Base-by-base conservation (phyloP, 176 grass and related monocot species). In the Eragrostis curvula region DNA sequence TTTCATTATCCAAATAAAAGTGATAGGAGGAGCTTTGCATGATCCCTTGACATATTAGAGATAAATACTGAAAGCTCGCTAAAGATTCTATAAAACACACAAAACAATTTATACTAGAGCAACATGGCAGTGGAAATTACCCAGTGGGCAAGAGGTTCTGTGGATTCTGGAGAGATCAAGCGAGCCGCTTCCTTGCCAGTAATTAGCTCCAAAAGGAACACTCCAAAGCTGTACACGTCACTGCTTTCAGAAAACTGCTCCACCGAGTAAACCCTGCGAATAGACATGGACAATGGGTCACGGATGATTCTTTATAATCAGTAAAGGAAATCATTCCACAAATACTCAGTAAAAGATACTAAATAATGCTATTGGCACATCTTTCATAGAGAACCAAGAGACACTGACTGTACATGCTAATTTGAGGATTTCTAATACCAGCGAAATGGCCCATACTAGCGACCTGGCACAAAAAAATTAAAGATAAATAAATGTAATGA, bases 191-290 rank as follows among this genome's bases (percentile, higher is more conserved):
- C 86, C 62, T 75, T 78, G 51, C 96, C 96, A 53, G 86, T 99
- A 74, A 99, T 99, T 50, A 99, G 85, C 82, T 99, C 96, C 85
- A 99, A 89, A 80, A 99, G 88, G 62, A 96, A 99, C 46, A 93
- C 89, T 41, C 96, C 93, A 80, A 96, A 99, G 86, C 91, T 96
- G 73, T 96, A 96, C 68, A 99, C 91, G 43, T 99, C 96, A 9
- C 93, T 96, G 75, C 90, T 93, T 89, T 99, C 96, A 82, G 89
- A 99, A 12, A 91, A 88, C 72, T 85, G 88, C 25, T 55, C 69
- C 39, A 83, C 53, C 23, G 81, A 85, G 57, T 76, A 64, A 60
- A 88, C 80, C 82, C 96, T 99, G 81, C 7, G 56, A 66, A 86
- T 60, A 66, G 49, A 85, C 49, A 78, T 86, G 73, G 6, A 57